These are phyloP conservation scores for Ramichloridium luteum DNA, from an alignment of 2,329 filamentous ascomycete genomes.

Conservation along the genomic window DNA sequence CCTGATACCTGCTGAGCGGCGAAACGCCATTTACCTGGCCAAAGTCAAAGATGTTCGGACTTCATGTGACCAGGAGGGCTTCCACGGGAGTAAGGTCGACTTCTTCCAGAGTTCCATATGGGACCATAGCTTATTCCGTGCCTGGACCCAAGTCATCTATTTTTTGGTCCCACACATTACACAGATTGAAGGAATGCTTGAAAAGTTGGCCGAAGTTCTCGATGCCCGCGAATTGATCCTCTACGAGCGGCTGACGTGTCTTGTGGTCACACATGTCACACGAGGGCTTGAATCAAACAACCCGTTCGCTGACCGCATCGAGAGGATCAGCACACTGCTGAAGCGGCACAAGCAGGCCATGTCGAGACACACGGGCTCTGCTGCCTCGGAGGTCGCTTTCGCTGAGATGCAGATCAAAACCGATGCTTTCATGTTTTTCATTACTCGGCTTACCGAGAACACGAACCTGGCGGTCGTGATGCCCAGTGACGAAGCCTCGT, in stretches of 20 bases:
- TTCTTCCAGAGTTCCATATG: constrained; percentile 95
- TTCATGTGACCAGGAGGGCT: constrained; percentile 49
- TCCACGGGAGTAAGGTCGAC: constrained; percentile 51
- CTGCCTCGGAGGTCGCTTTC: constrained; percentile 72
- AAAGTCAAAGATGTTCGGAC: constrained; percentile 64
- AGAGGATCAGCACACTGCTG: constrained; percentile 92
- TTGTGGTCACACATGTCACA: constrained; percentile 89
- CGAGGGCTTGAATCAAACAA: constrained; percentile 60
- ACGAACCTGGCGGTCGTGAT: constrained; percentile 90
- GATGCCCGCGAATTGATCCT: constrained; percentile 88
- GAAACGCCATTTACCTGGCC: constrained; percentile 73
- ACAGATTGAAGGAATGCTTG: constrained; percentile 76
- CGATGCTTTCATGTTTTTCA: constrained; percentile 77
- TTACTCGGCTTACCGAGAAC: constrained; percentile 91
- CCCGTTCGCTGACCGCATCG: constrained; percentile 83
- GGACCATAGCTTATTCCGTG: constrained; percentile 96
- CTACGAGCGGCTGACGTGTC: constrained; percentile 90
- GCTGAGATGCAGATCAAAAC: constrained; percentile 71
- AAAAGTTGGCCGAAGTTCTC: constrained; percentile 69
- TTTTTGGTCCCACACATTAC: constrained; percentile 89
- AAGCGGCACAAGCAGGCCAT: constrained; percentile 91
- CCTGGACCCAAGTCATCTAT: constrained; percentile 97
- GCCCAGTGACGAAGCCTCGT: constrained; percentile 79
- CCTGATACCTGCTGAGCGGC: constrained; percentile 67
- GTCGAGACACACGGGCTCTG: constrained; percentile 62